These are phyloP conservation scores for Cercospora brassicicola DNA, from an alignment of 2,329 filamentous ascomycete species.

Conservation along the genomic window DNA sequence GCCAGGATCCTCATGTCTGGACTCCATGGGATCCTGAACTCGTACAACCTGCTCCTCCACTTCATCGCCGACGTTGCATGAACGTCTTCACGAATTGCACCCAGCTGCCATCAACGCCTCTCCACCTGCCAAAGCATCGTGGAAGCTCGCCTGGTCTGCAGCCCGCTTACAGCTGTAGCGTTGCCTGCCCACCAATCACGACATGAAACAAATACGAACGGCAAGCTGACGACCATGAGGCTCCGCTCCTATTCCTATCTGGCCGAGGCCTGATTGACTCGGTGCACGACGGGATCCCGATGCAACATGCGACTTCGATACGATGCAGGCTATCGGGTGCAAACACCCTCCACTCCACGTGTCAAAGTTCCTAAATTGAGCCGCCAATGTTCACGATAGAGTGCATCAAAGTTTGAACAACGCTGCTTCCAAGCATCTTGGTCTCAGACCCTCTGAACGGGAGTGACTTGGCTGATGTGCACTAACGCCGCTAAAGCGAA, in stretches of 20 bases:
- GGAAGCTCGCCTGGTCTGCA: not conserved
- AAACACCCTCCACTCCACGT: not conserved
- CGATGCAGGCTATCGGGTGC: not conserved
- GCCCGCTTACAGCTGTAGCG: not conserved
- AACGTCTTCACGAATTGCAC: not conserved
- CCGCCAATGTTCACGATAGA: not conserved
- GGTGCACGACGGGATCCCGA: not conserved
- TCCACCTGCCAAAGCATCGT: not conserved
- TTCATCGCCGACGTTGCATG: not conserved
- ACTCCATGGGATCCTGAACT: not conserved
- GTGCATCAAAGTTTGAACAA: not conserved
- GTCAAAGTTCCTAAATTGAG: not conserved
- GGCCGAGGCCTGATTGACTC: slow-evolving; percentile 2
- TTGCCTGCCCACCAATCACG: slow-evolving; percentile 2
- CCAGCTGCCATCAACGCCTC: not conserved
- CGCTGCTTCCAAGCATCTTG: not conserved
- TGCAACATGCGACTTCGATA: slow-evolving; percentile 9
- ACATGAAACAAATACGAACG: slow-evolving; percentile 3
- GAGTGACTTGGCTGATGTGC: not conserved
- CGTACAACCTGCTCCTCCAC: not conserved
- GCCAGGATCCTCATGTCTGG: not conserved
- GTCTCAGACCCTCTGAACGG: not conserved
- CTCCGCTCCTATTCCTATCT: slow-evolving; percentile 2
- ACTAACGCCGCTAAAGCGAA: not conserved
- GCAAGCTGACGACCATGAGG: slow-evolving; percentile 6